Conservation (phyloP, 2,329 filamentous ascomycete genomes). For the Penicillium sp. region DNA sequence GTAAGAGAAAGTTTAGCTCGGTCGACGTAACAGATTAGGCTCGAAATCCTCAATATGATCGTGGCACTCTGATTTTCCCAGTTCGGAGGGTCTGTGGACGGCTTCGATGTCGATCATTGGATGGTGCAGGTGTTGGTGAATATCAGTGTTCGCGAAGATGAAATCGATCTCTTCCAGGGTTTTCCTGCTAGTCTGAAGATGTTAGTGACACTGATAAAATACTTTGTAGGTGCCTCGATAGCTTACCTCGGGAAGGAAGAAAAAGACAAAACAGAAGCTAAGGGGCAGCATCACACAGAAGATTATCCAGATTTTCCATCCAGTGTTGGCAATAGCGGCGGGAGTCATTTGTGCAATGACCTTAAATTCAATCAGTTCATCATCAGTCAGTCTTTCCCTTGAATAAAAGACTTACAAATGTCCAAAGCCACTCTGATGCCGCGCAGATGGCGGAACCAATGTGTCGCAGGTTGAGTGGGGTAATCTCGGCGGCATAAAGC, state of each 20-base stretch:
- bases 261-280: constrained; percentile 9
- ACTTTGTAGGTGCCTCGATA: too few relatives aligned
- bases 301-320: constrained; percentile 11
- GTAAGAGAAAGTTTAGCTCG: too few relatives aligned
- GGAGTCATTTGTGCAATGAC: constrained; percentile 11
- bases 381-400: too few relatives aligned
- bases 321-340: constrained; percentile 8
- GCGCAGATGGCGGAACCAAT: background rate
- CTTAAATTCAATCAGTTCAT: too few relatives aligned
- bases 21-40: too few relatives aligned
- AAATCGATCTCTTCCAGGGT: constrained; percentile 3
- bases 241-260: constrained; percentile 15
- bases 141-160: background rate
- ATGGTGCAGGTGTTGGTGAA: too few relatives aligned
- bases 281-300: constrained; percentile 4
- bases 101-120: too few relatives aligned
- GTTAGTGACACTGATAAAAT: too few relatives aligned
- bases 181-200: background rate
- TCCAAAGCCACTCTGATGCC: constrained; percentile 4
- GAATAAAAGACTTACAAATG: constrained; percentile 5
- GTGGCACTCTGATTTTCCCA: too few relatives aligned
- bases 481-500: constrained; percentile 8
- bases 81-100: too few relatives aligned
- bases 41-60: too few relatives aligned
- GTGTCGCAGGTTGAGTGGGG: constrained; percentile 5